Conservation (phyloP, 2,329 filamentous ascomycete genomes). For the Hymenoscyphus occultus region DNA sequence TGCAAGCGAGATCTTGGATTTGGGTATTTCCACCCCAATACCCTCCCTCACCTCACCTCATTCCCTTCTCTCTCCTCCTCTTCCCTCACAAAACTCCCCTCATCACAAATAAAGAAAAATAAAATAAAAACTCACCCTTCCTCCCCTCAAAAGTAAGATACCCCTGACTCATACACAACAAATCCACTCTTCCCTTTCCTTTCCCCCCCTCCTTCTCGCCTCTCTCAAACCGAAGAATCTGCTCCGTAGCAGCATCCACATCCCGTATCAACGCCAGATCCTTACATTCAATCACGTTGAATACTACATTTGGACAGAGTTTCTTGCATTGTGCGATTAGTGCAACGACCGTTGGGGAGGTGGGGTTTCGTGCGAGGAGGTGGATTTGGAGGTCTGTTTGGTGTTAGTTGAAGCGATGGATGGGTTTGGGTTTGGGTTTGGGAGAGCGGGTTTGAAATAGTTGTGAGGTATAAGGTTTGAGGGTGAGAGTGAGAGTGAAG, state of each 20-base stretch:
- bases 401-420: neutral
- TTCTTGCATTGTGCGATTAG: slow-evolving; percentile 32
- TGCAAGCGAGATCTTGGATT: too few species aligned
- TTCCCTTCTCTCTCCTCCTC: slow-evolving; percentile 26
- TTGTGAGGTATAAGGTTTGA: neutral
- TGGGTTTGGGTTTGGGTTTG: neutral
- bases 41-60: slow-evolving; percentile 21
- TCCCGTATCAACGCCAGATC: neutral
- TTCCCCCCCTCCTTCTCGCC: neutral
- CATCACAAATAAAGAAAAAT: neutral
- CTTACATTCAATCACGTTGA: slow-evolving; percentile 33
- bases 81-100: slow-evolving; percentile 27
- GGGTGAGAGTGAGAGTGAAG: neutral
- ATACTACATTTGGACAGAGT: slow-evolving; percentile 35
- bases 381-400: slow-evolving; percentile 33
- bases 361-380: slow-evolving; percentile 34
- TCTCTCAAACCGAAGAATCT: neutral
- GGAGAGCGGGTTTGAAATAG: neutral
- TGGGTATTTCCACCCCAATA: neutral
- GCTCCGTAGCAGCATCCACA: neutral
- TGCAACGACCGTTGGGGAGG: slow-evolving; percentile 27
- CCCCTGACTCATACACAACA: neutral
- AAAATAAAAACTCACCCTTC: slow-evolving; percentile 2
- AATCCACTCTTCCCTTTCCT: slow-evolving; percentile 14
- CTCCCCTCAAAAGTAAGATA: neutral